phyloP scores from a whole-genome alignment of 169 alveolate genomes.

The Toxoplasma gondii region DNA sequence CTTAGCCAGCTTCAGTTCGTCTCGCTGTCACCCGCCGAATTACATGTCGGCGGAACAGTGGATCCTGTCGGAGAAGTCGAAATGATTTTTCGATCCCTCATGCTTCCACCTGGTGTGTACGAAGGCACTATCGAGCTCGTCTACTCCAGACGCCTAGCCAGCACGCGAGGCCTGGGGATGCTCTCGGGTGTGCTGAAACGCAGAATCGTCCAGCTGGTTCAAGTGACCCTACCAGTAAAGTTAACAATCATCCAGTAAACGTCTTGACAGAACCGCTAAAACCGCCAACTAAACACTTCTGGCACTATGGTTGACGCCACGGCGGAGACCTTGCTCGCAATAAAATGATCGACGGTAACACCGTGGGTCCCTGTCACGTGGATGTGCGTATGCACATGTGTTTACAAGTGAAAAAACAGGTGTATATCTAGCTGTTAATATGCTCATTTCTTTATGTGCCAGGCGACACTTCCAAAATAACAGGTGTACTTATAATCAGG shows the following conservation, averaged over 20 bases:
- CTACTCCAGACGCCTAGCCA: conserved; percentile 4
- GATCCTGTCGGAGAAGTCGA: not conserved
- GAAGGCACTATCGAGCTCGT: conserved; percentile 31
- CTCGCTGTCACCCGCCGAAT: conserved; percentile 34
- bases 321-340: no score
- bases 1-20: conserved; percentile 35
- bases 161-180: not conserved
- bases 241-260: not conserved
- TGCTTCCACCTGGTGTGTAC: conserved; percentile 40
- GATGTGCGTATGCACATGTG: no score
- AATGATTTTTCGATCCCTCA: not conserved
- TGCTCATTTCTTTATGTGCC: no score
- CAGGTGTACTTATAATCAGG: no score
- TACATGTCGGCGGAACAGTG: conserved; percentile 11
- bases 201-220: conserved; percentile 8
- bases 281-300: no score
- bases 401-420: no score
- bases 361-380: no score
- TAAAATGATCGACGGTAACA: no score
- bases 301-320: no score
- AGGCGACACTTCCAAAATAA: no score
- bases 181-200: conserved; percentile 21
- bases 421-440: no score
- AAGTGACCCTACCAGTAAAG: not conserved
- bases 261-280: no score